Evolutionary conservation across 2,329 filamentous ascomycete genomes (phyloP).

Genomic region (Diaporthe batatas): DNA sequence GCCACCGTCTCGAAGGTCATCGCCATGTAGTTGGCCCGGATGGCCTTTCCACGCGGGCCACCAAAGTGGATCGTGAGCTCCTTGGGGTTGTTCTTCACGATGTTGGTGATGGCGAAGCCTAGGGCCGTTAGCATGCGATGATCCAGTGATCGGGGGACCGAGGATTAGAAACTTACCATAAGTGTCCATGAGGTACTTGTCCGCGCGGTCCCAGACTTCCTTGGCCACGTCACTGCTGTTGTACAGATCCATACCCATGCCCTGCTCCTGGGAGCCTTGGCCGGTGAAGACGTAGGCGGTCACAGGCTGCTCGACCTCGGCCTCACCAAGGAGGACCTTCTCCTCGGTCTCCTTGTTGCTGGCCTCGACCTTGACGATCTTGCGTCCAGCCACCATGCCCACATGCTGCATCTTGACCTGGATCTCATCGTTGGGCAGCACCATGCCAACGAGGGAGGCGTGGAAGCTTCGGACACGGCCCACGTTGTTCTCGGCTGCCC

Average conservation of each 20-base stretch:
- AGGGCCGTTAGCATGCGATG: constrained; percentile 19
- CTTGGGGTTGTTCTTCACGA: constrained; percentile 99
- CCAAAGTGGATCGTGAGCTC: constrained; percentile 99
- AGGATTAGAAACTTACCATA: constrained; percentile 75
- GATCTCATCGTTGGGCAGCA: constrained; percentile 94
- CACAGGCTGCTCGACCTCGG: constrained; percentile 96
- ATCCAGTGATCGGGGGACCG: background rate
- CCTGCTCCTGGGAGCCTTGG: constrained; percentile 98
- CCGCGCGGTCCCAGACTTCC: constrained; percentile 97
- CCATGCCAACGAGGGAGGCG: constrained; percentile 97
- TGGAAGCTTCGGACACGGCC: constrained; percentile 98
- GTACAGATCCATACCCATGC: constrained; percentile 99
- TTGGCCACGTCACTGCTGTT: constrained; percentile 92
- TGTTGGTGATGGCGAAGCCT: constrained; percentile 98
- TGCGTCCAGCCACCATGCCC: constrained; percentile 97
- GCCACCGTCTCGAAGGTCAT: constrained; percentile 99
- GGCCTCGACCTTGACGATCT: constrained; percentile 99
- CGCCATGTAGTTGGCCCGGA: constrained; percentile 98
- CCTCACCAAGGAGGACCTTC: constrained; percentile 94
- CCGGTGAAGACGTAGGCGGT: constrained; percentile 98
- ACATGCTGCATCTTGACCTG: constrained; percentile 96
- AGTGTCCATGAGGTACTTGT: constrained; percentile 98
- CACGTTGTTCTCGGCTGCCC: constrained; percentile 99
- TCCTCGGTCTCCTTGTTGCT: constrained; percentile 96
- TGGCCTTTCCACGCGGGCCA: constrained; percentile 95